These are phyloP conservation scores for Pulveroboletus frians DNA, from an alignment of 768 basidiomycete genomes.

Conservation along the genomic window DNA sequence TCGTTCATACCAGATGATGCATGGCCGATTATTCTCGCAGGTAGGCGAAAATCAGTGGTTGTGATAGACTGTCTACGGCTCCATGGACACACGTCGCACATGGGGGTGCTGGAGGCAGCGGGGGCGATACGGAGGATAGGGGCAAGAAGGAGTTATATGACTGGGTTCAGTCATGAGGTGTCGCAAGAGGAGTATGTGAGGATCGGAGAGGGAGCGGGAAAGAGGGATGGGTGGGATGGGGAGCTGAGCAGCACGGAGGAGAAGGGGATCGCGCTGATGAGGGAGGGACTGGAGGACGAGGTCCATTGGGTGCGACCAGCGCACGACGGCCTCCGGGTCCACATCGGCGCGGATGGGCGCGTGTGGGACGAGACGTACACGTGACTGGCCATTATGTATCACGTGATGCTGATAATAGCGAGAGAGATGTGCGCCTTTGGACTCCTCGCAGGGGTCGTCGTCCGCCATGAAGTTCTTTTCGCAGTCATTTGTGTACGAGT, in stretches of 20 bases:
- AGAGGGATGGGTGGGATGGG: constrained; percentile 18
- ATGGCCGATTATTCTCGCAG: constrained; percentile 47
- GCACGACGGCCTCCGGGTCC: constrained; percentile 66
- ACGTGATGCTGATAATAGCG: constrained; percentile 5
- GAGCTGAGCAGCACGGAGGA: constrained; percentile 33
- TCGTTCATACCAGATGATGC: constrained; percentile 72
- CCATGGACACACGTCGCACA: constrained; percentile 67
- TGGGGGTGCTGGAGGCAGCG: constrained; percentile 65
- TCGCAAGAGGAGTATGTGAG: constrained; percentile 71
- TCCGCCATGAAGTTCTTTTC: constrained; percentile 49
- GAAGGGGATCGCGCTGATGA: constrained; percentile 43
- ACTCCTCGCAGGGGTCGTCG: constrained; percentile 35
- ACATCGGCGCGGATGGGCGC: constrained; percentile 36
- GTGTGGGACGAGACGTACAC: constrained; percentile 52
- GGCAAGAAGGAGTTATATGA: constrained; percentile 62
- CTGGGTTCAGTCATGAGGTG: constrained; percentile 73
- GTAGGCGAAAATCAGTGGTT: constrained; percentile 42
- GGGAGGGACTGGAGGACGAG: constrained; percentile 41
- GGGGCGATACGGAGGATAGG: constrained; percentile 49
- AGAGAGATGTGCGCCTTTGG: background rate
- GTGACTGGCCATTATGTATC: constrained; percentile 9
- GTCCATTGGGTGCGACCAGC: constrained; percentile 63
- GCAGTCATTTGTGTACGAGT: constrained; percentile 56
- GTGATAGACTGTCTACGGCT: constrained; percentile 77
- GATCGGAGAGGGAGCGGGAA: constrained; percentile 51